A percentile compares a stretch with the other conserved stretches of the same genome.
Evolutionary conservation across 176 grass and related monocot species (phyloP).

Genomic region (Eleusine indica): DNA sequence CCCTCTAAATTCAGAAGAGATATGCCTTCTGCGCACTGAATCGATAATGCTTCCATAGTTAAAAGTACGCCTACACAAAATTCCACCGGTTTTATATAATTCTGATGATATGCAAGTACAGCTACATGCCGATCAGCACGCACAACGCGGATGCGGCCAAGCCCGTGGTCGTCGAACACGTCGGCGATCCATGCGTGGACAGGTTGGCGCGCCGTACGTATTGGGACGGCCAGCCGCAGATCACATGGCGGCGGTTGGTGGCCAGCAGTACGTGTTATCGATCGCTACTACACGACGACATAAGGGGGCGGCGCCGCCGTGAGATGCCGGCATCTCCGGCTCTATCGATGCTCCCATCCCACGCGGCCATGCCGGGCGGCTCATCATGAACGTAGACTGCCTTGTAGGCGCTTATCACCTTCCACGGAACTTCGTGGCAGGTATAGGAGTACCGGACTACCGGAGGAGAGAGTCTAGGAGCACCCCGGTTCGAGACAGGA

Average conservation of each 20-base stretch:
- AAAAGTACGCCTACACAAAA: background rate
- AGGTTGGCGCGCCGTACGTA: conserved; percentile 48
- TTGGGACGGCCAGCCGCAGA: conserved; percentile 32
- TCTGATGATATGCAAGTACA: background rate
- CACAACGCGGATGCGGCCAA: background rate
- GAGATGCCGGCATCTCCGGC: background rate
- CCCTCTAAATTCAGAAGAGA: background rate
- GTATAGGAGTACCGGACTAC: background rate
- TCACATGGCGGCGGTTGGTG: conserved; percentile 46
- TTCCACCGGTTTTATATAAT: background rate
- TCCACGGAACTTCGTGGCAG: conserved; percentile 21
- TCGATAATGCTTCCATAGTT: conserved; percentile 14
- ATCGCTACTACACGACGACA: conserved; percentile 39
- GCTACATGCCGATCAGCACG: background rate
- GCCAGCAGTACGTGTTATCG: background rate
- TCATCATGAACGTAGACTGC: background rate
- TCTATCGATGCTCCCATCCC: background rate
- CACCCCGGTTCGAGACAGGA: background rate
- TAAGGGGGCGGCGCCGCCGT: conserved; percentile 7
- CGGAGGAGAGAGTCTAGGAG: background rate
- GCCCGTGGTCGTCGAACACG: background rate
- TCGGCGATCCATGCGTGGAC: conserved; percentile 37
- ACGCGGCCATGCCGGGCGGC: background rate
- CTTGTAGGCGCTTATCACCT: conserved; percentile 31
- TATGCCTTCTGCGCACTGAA: conserved; percentile 1